These are phyloP conservation scores for Xylariaceae sp. DNA, from an alignment of 2,329 filamentous ascomycete genomes.

Conservation along the genomic window DNA sequence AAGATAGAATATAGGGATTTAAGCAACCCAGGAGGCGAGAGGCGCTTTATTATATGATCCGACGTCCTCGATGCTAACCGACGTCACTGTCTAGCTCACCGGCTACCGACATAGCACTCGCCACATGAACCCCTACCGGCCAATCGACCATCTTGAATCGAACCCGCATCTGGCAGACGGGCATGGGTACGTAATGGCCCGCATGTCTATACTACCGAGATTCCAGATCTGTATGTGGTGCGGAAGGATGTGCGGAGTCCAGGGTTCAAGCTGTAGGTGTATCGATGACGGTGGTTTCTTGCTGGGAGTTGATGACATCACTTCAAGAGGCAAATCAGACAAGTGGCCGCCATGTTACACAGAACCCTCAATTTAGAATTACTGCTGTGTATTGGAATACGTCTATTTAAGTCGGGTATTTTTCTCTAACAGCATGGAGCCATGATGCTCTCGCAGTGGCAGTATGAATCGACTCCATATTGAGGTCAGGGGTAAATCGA, in stretches of 20 bases:
- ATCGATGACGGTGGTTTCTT: conserved; percentile 10
- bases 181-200: background rate
- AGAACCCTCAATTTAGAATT: background rate
- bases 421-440: too few relatives aligned
- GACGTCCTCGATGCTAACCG: background rate
- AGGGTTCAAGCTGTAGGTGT: background rate
- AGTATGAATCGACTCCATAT: too few relatives aligned
- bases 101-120: background rate
- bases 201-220: background rate
- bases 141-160: background rate
- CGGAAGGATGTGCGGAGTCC: background rate
- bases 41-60: background rate
- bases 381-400: too few relatives aligned
- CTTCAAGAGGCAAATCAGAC: background rate
- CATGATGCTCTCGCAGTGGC: too few relatives aligned
- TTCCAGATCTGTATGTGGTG: background rate
- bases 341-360: background rate
- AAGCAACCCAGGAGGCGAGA: background rate
- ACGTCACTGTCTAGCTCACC: background rate
- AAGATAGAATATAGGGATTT: too few relatives aligned
- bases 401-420: too few relatives aligned
- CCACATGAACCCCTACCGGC: background rate
- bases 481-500: too few relatives aligned
- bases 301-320: background rate
- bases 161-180: background rate